These are phyloP conservation scores for Cryptococcus sp. DNA, from an alignment of 1,284 basidiomycete genomes.

Conservation along the genomic window DNA sequence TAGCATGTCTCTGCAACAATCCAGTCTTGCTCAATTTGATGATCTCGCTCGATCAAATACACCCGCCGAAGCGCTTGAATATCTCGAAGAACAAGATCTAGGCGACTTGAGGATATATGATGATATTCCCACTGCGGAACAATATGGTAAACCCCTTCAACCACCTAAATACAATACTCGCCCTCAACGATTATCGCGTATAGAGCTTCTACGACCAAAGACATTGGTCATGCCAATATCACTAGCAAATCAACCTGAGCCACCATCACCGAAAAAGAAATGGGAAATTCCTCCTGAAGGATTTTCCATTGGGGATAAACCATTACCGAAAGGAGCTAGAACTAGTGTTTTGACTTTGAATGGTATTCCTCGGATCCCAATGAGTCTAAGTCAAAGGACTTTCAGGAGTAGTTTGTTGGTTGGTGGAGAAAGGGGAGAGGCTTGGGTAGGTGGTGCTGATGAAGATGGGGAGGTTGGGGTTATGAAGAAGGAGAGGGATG, in stretches of 20 bases:
- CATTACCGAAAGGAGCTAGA: slow-evolving; percentile 40
- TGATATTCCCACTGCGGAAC: slow-evolving; percentile 33
- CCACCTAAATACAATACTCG: slow-evolving; percentile 25
- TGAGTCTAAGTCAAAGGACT: slow-evolving; percentile 33
- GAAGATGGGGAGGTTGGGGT: slow-evolving; percentile 17
- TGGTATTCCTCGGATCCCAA: background rate
- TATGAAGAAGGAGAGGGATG: slow-evolving; percentile 3
- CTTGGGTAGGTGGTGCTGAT: slow-evolving; percentile 17
- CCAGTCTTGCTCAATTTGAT: too few species aligned
- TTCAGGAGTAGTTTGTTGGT: slow-evolving; percentile 38
- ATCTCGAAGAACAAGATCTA: background rate
- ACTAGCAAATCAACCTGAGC: slow-evolving; percentile 15
- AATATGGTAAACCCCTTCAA: slow-evolving; percentile 35
- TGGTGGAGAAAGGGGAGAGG: slow-evolving; percentile 25
- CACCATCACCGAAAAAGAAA: slow-evolving; percentile 6
- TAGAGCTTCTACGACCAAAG: slow-evolving; percentile 37
- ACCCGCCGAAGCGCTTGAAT: background rate
- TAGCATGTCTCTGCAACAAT: too few species aligned
- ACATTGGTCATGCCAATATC: slow-evolving; percentile 42
- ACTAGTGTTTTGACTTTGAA: slow-evolving; percentile 18
- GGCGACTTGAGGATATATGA: slow-evolving; percentile 6
- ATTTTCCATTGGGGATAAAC: slow-evolving; percentile 36
- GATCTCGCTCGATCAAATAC: too few species aligned
- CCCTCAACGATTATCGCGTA: slow-evolving; percentile 9
- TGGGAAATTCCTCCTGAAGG: slow-evolving; percentile 26